Conservation (phyloP, 1,284 basidiomycete species). For the Rhodotorula sp. region DNA sequence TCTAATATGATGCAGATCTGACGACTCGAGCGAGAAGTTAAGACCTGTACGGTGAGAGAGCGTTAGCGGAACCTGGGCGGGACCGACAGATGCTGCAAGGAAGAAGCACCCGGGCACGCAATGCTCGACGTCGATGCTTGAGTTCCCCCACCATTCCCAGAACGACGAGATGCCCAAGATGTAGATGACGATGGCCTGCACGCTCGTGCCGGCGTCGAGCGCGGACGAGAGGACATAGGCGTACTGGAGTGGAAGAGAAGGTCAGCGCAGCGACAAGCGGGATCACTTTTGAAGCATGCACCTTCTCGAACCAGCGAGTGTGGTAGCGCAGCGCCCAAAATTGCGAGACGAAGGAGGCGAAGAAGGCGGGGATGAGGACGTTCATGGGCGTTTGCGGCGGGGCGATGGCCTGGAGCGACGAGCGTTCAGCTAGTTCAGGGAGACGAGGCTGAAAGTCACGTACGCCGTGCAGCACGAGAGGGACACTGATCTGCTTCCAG, state of each 20-base stretch:
- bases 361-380: constrained; percentile 44
- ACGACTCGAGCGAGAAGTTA: too few relatives aligned
- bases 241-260: constrained; percentile 15
- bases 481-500: constrained; percentile 43
- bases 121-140: constrained; percentile 42
- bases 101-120: constrained; percentile 33
- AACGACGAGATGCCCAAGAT: constrained; percentile 38
- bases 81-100: too few relatives aligned
- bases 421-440: too few relatives aligned
- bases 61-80: too few relatives aligned
- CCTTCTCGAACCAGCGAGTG: constrained; percentile 47
- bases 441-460: not conserved
- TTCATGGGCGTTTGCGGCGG: constrained; percentile 47
- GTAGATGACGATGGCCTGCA: constrained; percentile 46
- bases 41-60: too few relatives aligned
- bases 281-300: constrained; percentile 8
- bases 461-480: constrained; percentile 44
- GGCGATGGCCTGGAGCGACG: constrained; percentile 29
- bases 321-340: constrained; percentile 43
- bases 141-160: constrained; percentile 43
- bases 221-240: constrained; percentile 41
- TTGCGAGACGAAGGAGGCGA: constrained; percentile 43
- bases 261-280: not conserved
- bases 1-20: too few relatives aligned
- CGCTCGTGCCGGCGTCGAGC: constrained; percentile 45